Percentiles rank a stretch among this genome's conserved stretches.
Conservation (phyloP, 805 yeast species). For the Candida sithepensis region DNA sequence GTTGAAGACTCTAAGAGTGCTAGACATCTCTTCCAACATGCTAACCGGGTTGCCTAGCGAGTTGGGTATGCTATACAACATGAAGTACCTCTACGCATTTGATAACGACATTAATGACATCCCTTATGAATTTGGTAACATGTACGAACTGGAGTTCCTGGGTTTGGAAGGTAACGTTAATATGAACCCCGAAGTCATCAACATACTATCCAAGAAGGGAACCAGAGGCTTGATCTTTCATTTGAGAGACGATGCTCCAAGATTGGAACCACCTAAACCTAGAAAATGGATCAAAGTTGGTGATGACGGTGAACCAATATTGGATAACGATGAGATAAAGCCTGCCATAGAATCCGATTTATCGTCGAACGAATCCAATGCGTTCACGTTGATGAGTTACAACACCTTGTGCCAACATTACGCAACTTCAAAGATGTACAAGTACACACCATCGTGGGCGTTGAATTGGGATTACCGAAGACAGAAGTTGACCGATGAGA, state of each 20-base stretch:
- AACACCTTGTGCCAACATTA: constrained; percentile 94
- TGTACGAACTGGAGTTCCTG: constrained; percentile 77
- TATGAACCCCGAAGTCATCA: constrained; percentile 59
- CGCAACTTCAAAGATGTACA: constrained; percentile 88
- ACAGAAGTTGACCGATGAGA: constrained; percentile 69
- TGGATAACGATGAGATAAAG: constrained; percentile 24
- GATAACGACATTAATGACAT: constrained; percentile 75
- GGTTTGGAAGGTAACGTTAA: constrained; percentile 91
- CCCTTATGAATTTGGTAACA: constrained; percentile 82
- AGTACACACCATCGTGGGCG: constrained; percentile 97
- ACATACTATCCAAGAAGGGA: constrained; percentile 74
- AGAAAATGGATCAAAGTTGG: constrained; percentile 81
- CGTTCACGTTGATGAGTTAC: constrained; percentile 79
- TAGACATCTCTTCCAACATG: constrained; percentile 80
- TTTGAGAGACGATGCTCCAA: constrained; percentile 79
- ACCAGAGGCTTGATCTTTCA: constrained; percentile 78
- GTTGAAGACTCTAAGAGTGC: constrained; percentile 69
- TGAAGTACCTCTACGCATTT: constrained; percentile 79
- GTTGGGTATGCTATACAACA: constrained; percentile 74
- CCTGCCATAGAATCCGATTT: constrained; percentile 25
- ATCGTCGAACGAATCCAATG: constrained; percentile 30
- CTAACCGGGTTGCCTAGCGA: constrained; percentile 75
- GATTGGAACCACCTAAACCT: constrained; percentile 59
- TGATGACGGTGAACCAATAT: constrained; percentile 63
- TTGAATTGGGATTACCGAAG: constrained; percentile 89